Base-by-base conservation (phyloP, 1,284 basidiomycete genomes). In the Rhodofomes roseus region DNA sequence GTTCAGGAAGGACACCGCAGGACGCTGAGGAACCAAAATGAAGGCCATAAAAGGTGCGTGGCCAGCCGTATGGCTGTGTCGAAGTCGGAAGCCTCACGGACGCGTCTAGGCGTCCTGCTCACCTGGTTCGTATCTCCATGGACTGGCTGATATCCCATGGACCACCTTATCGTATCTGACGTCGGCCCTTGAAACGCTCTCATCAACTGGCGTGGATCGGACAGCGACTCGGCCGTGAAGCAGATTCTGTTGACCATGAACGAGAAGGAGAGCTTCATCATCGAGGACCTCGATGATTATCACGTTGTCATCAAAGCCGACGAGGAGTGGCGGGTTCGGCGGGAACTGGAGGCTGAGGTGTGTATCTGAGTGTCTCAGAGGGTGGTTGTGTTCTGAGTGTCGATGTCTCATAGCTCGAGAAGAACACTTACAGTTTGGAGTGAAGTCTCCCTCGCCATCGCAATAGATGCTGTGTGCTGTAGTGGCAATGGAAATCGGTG, bases 221-320 rank as follows among this genome's bases (percentile, higher is more conserved):
- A 20, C 68, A 94, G 93, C 69, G 93, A 95, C 71, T 85, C 92
- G 5, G 93, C 93, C 3, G 93, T 95, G 56, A 95, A 95, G 74
- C 93, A 95, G 71, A 94, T 95, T 58, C 80, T 95, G 29, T 79
- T 95, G 40, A 79, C 85, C 16, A 84, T 95, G 81, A 92, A 96
- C 72, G 90, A 93, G 73, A 85, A 82, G 66, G 76, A 82, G 16
- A 82, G 78, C 55, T 95, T 95, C 74, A 89, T 95, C 65, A 90
- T 95, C 60, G 89, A 94, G 68, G 93, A 96, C 67, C 72, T 95
- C 29, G 93, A 95, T 69, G 92, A 95, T 62, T 84, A 86, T 57
- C 92, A 95, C 73, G 70, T 95, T 0, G 83, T 95, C 51, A 89
- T 95, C 71, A 89, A 89, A 67, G 85, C 88, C 0, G 92, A 94